These are phyloP conservation scores for Saccharomyces hybrid DNA, from an alignment of 1,139 yeast species.

Conservation along the genomic window DNA sequence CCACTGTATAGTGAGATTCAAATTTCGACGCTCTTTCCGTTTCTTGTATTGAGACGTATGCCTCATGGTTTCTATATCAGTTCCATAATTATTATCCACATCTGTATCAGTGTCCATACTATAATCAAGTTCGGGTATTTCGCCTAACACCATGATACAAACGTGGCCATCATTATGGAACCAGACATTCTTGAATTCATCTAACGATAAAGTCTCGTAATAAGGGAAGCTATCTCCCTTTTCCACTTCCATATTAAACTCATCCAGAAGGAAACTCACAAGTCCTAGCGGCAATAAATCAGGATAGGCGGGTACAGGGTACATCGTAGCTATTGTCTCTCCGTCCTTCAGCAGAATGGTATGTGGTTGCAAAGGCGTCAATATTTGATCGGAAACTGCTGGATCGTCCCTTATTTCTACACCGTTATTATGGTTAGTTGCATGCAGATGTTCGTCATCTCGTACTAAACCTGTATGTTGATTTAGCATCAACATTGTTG, in stretches of 20 bases:
- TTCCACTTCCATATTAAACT: constrained; percentile 86
- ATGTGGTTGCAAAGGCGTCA: constrained; percentile 30
- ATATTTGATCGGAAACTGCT: background rate
- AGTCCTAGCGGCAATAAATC: constrained; percentile 66
- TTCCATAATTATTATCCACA: constrained; percentile 15
- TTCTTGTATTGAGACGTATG: constrained; percentile 25
- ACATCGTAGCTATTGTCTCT: constrained; percentile 85
- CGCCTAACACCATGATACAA: constrained; percentile 81
- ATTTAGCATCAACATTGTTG: background rate
- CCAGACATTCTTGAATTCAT: constrained; percentile 78
- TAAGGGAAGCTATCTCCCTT: constrained; percentile 84
- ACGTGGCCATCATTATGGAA: constrained; percentile 63
- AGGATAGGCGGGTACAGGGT: constrained; percentile 60
- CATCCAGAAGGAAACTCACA: constrained; percentile 76
- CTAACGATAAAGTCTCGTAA: constrained; percentile 65
- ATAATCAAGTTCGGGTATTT: constrained; percentile 50
- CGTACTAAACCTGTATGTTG: background rate
- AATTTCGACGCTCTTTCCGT: constrained; percentile 26
- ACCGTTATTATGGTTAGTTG: background rate
- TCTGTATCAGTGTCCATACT: constrained; percentile 16
- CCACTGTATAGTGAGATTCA: constrained; percentile 53
- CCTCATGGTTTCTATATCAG: constrained; percentile 23
- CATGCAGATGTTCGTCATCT: background rate
- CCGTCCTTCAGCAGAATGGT: constrained; percentile 81
- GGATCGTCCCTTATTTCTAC: constrained; percentile 11